These are phyloP conservation scores for Lentinus tigrinus DNA, from an alignment of 768 basidiomycete species.

Conservation along the genomic window DNA sequence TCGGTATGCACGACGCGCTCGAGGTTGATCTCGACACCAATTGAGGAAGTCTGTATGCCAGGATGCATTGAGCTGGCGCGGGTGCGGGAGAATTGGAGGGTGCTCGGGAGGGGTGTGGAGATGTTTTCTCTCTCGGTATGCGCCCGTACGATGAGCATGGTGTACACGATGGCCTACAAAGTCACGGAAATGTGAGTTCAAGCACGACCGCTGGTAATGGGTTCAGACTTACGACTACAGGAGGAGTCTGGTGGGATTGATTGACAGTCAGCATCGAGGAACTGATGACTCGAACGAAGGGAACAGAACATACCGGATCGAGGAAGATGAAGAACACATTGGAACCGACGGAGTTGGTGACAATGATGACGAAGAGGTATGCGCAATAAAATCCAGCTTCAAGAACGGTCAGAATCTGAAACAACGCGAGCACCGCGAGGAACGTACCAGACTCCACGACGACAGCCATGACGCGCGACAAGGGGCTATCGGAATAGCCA, in stretches of 20 bases:
- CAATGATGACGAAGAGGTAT: background rate
- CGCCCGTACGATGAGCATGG: constrained; percentile 4
- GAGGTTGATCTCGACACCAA: constrained; percentile 10
- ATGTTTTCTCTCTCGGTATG: background rate
- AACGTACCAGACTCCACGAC: constrained; percentile 6
- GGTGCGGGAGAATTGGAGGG: background rate
- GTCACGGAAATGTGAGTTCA: background rate
- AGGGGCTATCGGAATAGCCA: background rate
- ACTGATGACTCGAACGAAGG: too few species aligned
- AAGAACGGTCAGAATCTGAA: background rate
- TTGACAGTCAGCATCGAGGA: background rate
- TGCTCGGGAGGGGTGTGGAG: background rate
- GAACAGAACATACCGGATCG: background rate
- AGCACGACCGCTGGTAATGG: too few species aligned
- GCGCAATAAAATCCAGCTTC: constrained; percentile 4
- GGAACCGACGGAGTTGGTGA: background rate
- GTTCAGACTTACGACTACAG: background rate
- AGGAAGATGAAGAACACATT: constrained; percentile 7
- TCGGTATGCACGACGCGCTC: constrained; percentile 7
- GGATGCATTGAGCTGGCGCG: background rate
- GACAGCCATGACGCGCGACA: background rate
- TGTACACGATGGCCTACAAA: constrained; percentile 2
- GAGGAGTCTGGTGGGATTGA: background rate
- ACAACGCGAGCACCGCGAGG: background rate
- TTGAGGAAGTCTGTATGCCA: background rate